phyloP scores from a whole-genome alignment of 1,284 basidiomycete genomes.

The Marasmius tenuissimus region DNA sequence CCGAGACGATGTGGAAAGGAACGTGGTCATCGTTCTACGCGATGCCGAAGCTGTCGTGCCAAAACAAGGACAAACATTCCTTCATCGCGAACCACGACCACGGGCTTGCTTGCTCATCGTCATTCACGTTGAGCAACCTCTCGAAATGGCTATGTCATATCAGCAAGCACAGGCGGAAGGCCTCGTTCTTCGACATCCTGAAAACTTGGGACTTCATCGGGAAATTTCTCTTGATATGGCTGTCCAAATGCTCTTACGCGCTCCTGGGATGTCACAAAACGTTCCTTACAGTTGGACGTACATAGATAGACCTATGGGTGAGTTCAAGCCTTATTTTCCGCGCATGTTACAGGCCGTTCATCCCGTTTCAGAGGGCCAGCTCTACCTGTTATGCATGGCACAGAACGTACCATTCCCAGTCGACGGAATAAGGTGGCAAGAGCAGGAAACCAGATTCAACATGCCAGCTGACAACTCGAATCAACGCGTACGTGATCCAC shows the following conservation, averaged over 20 bases:
- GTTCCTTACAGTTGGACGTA: conserved; percentile 69
- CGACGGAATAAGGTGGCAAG: conserved; percentile 73
- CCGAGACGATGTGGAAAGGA: neutral
- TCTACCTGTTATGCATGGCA: conserved; percentile 61
- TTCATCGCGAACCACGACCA: neutral
- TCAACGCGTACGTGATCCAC: conserved; percentile 1
- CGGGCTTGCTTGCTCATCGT: neutral
- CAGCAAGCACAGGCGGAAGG: conserved; percentile 48
- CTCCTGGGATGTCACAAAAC: conserved; percentile 49
- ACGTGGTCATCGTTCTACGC: neutral
- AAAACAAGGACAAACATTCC: neutral
- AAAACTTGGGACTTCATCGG: conserved; percentile 54
- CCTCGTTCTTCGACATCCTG: conserved; percentile 66
- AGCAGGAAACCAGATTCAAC: conserved; percentile 59
- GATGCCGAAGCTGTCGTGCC: neutral
- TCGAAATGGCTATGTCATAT: neutral
- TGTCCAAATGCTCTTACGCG: conserved; percentile 57
- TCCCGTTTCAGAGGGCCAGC: conserved; percentile 56
- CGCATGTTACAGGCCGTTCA: conserved; percentile 6
- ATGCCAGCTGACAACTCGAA: conserved; percentile 43
- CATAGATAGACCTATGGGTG: conserved; percentile 72
- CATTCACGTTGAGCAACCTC: neutral
- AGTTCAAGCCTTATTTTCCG: neutral
- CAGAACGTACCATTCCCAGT: conserved; percentile 56
- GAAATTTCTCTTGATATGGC: conserved; percentile 59